Percentiles rank a stretch among this genome's conserved stretches.
Conservation (phyloP, 2,329 filamentous ascomycete species). For the Fonsecaea pedrosoi region DNA sequence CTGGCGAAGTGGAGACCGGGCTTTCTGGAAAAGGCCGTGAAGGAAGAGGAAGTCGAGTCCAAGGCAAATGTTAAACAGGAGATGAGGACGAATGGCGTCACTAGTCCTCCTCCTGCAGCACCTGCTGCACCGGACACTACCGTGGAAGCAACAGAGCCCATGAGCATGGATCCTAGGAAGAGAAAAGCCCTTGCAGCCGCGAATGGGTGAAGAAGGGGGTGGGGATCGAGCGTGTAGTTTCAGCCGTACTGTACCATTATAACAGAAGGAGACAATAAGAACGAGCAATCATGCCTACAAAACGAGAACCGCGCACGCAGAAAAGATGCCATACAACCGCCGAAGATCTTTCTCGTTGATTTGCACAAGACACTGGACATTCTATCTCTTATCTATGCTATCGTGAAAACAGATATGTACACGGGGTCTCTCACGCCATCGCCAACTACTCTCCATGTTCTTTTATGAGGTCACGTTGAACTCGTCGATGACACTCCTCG, state of each 20-base stretch:
- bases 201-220: slow-evolving; percentile 13
- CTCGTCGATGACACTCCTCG: slow-evolving; percentile 43
- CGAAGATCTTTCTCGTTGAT: not conserved
- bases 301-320: not conserved
- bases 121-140: not conserved
- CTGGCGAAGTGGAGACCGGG: slow-evolving; percentile 62
- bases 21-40: slow-evolving; percentile 33
- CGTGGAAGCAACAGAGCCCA: not conserved
- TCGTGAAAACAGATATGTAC: not conserved
- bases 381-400: not conserved
- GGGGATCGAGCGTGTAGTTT: not conserved
- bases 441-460: not conserved
- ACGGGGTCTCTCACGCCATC: not conserved
- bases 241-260: not conserved
- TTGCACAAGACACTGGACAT: not conserved
- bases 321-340: not conserved
- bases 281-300: not conserved
- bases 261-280: not conserved
- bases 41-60: slow-evolving; percentile 29
- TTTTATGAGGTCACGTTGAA: slow-evolving; percentile 25
- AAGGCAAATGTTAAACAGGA: slow-evolving; percentile 10
- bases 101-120: slow-evolving; percentile 7
- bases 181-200: slow-evolving; percentile 23
- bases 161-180: slow-evolving; percentile 20
- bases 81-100: slow-evolving; percentile 25